Evolutionary conservation across 257 asterid species (phyloP).

Genomic region (Jaltomata sinuosa): DNA sequence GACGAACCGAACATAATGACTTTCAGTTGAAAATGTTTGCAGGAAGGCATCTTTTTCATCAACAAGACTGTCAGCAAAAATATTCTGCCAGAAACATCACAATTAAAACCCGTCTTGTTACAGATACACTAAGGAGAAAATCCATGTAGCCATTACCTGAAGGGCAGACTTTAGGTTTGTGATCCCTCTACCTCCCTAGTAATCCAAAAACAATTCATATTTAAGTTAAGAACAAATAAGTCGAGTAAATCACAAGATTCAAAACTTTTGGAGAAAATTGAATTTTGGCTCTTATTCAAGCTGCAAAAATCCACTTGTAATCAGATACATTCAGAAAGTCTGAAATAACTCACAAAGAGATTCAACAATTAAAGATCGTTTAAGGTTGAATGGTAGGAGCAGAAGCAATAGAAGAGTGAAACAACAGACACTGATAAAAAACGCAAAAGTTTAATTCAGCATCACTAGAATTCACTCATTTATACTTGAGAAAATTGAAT

Average conservation of each 20-base stretch:
- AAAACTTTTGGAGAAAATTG: not conserved
- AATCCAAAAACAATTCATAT: constrained; percentile 5
- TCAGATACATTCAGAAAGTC: not conserved
- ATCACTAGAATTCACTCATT: not conserved
- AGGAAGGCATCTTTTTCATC: constrained; percentile 77
- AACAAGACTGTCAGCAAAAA: constrained; percentile 81
- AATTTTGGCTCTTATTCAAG: not conserved
- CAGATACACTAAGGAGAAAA: not conserved
- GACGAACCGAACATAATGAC: constrained; percentile 58
- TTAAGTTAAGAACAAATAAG: not conserved
- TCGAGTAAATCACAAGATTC: not conserved
- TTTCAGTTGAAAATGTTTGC: constrained; percentile 60
- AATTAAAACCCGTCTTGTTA: not conserved
- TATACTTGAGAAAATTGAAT: not conserved
- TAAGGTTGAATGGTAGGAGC: not conserved
- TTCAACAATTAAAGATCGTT: not conserved
- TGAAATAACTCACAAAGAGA: not conserved
- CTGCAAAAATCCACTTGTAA: not conserved
- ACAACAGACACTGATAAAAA: not conserved
- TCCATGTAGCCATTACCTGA: constrained; percentile 39
- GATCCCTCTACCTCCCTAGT: constrained; percentile 87
- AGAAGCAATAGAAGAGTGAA: not conserved
- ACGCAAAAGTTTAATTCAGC: not conserved
- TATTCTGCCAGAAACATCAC: constrained; percentile 40
- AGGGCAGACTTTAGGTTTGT: constrained; percentile 77